Evolutionary conservation across 257 asterid genomes (phyloP).

Genomic region (Thymus mandschuricus): DNA sequence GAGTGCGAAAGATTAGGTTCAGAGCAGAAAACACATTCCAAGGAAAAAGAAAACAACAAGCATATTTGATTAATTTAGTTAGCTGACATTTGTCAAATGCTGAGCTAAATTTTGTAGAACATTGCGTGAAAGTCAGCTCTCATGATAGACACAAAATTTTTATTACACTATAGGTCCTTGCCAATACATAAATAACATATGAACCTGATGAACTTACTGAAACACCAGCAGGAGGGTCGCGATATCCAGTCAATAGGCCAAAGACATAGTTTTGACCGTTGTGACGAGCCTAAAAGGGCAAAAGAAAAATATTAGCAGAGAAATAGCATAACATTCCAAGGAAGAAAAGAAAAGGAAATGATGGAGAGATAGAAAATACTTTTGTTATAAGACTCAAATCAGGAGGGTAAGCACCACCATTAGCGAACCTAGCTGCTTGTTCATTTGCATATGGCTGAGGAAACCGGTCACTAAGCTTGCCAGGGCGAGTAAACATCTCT

Average conservation of each 20-base stretch:
- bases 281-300: constrained; percentile 58
- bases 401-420: constrained; percentile 88
- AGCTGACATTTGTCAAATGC: not conserved
- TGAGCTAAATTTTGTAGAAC: not conserved
- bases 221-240: constrained; percentile 71
- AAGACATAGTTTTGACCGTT: constrained; percentile 65
- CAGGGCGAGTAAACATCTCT: constrained; percentile 81
- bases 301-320: constrained; percentile 19
- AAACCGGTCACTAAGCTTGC: constrained; percentile 70
- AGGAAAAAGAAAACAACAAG: not conserved
- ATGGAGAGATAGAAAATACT: constrained; percentile 40
- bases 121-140: not conserved
- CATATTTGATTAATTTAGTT: not conserved
- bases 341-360: not conserved
- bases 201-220: constrained; percentile 45
- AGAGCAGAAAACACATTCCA: not conserved
- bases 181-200: not conserved
- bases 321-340: not conserved
- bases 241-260: constrained; percentile 65
- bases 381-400: constrained; percentile 77
- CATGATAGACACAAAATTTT: not conserved
- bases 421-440: constrained; percentile 78
- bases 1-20: not conserved
- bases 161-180: not conserved
- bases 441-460: constrained; percentile 78